A percentile compares a stretch with the other conserved stretches of the same genome.
Evolutionary conservation across 441 rosid genomes (phyloP).

Genomic region (Pelargonium cotyledonis): DNA sequence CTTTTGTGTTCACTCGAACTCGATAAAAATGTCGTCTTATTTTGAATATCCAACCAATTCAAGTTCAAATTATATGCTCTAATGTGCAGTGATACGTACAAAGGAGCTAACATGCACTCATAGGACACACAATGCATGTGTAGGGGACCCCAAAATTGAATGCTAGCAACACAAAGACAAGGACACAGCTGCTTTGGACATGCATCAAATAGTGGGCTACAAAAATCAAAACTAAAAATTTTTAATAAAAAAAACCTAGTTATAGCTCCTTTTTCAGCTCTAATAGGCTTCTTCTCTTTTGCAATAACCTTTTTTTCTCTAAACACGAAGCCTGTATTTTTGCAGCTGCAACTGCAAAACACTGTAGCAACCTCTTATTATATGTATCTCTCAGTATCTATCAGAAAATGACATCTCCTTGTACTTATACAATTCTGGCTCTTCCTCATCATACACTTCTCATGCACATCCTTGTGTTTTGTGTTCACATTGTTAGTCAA

Average conservation of each 20-base stretch:
- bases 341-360: too few relatives aligned
- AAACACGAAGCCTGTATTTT: neutral
- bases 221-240: too few relatives aligned
- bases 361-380: neutral
- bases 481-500: neutral
- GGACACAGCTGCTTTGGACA: neutral
- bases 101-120: too few relatives aligned
- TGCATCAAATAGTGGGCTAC: neutral
- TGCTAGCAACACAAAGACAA: neutral
- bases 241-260: neutral
- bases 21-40: too few relatives aligned
- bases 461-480: neutral
- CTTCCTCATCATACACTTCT: too few relatives aligned
- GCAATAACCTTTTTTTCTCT: neutral
- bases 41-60: too few relatives aligned
- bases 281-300: too few relatives aligned
- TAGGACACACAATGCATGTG: neutral
- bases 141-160: neutral
- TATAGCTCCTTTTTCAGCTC: neutral
- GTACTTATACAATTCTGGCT: neutral
- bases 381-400: neutral
- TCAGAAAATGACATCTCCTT: neutral
- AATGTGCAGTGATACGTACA: too few relatives aligned
- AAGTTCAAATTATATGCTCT: too few relatives aligned
- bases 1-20: too few relatives aligned